Evolutionary conservation across 2,329 filamentous ascomycete genomes (phyloP).

Genomic region (Pseudonectria buxi): DNA sequence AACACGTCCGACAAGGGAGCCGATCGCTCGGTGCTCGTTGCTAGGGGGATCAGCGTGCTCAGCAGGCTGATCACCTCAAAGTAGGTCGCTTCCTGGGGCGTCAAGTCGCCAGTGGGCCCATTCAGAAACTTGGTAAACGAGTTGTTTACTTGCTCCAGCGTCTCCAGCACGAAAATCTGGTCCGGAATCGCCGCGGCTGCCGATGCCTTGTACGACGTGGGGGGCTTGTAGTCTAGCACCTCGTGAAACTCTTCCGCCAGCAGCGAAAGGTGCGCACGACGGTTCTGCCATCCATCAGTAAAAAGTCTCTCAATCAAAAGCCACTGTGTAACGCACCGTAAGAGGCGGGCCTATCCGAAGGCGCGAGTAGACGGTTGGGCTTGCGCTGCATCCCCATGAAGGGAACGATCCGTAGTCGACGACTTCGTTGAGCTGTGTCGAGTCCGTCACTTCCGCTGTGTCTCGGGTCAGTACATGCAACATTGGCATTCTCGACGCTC

Average conservation of each 20-base stretch:
- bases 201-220: slow-evolving; percentile 44
- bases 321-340: slow-evolving; percentile 34
- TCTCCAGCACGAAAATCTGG: slow-evolving; percentile 37
- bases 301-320: no score
- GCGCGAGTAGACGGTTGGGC: slow-evolving; percentile 34
- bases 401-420: slow-evolving; percentile 49
- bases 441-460: slow-evolving; percentile 36
- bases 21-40: slow-evolving; percentile 17
- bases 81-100: slow-evolving; percentile 36
- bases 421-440: slow-evolving; percentile 33
- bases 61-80: slow-evolving; percentile 39
- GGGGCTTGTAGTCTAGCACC: slow-evolving; percentile 40
- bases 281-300: slow-evolving; percentile 31
- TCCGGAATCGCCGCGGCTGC: slow-evolving; percentile 34
- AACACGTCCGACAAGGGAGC: slow-evolving; percentile 17
- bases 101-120: slow-evolving; percentile 26
- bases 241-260: slow-evolving; percentile 47
- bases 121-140: slow-evolving; percentile 35
- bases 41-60: slow-evolving; percentile 27
- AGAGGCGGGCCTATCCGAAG: slow-evolving; percentile 45
- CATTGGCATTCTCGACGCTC: not conserved
- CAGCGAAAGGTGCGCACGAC: slow-evolving; percentile 42
- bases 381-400: slow-evolving; percentile 34
- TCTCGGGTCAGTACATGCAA: slow-evolving; percentile 6
- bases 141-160: slow-evolving; percentile 35